Evolutionary conservation across 1,284 basidiomycete species (phyloP), one percentile per base, ranked within the genome.

Genomic region (Melanopsichium pennsylvanicum): DNA sequence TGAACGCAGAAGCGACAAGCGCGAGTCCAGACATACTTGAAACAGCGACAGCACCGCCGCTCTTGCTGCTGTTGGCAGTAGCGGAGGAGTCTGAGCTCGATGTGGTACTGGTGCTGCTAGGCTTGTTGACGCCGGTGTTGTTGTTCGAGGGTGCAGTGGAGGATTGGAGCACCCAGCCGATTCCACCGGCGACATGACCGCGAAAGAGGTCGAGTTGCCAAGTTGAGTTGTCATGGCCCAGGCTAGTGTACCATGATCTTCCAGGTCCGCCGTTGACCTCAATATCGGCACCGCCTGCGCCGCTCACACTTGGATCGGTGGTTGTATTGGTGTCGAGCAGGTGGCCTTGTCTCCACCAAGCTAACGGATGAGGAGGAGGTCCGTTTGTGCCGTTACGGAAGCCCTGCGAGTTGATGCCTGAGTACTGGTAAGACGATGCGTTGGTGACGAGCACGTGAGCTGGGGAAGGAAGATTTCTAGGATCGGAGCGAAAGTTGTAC

Each of bases 401-500:
- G 22, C 83, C 84, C 29, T 84, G 84, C 5, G 81, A 79, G 12
- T 67, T 67, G 11, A 69, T 47, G 10, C 64, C 66, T 4, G 67
- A 56, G 27, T 76, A 72, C 21, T 45, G 26, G 44, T 67, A 72
- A 19, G 32, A 19, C 0, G 62, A 55, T 4, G 64, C 58, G 38
- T 75, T 75, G 34, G 66, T 75, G 15, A 75, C 27, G n/a, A 76
- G 59, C 26, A 75, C 33, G n/a, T 61, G 35, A 4, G 72, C 70
- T 2, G 59, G 60, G 18, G 61, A 63, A 2, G 64, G 59, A 2
- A 88, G 73, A 5, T 80, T 76, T 44, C 90, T 84, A 11, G 90
- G 90, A 78, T 92, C 88, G 1, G 86, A 88, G 68, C 88, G 86
- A 82, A 90, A 91, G 79, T 90, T 88, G 81, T 92, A 92, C 86